Percentiles rank a stretch among this genome's conserved stretches.
Evolutionary conservation across 2,329 filamentous ascomycete genomes (phyloP).

Genomic region (Aspergillus sp.): DNA sequence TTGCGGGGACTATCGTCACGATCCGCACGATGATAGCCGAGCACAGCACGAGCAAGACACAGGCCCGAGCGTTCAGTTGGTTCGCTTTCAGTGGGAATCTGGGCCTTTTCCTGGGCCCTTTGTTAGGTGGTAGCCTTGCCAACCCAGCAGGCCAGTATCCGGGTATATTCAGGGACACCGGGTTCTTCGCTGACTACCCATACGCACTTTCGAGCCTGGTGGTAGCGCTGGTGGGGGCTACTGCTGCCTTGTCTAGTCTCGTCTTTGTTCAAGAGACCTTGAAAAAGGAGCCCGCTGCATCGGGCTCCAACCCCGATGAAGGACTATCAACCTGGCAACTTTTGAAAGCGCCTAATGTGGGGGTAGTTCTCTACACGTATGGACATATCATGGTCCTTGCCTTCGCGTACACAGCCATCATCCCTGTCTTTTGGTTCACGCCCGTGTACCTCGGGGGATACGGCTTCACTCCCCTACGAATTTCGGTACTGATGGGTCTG

Average conservation of each 20-base stretch:
- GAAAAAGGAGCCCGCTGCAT: slow-evolving; percentile 48
- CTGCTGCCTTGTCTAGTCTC: slow-evolving; percentile 51
- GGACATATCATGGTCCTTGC: slow-evolving; percentile 67
- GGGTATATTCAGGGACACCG: slow-evolving; percentile 52
- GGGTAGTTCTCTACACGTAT: slow-evolving; percentile 65
- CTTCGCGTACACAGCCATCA: slow-evolving; percentile 69
- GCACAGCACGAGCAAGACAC: slow-evolving; percentile 66
- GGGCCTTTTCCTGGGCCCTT: slow-evolving; percentile 70
- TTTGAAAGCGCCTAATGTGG: slow-evolving; percentile 56
- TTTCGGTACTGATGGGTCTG: slow-evolving; percentile 65
- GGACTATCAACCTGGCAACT: too few species aligned
- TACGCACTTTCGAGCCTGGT: slow-evolving; percentile 66
- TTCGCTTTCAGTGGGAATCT: slow-evolving; percentile 75
- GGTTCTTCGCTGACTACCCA: slow-evolving; percentile 64
- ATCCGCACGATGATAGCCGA: slow-evolving; percentile 77
- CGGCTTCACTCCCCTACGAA: slow-evolving; percentile 61
- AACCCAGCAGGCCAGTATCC: slow-evolving; percentile 67
- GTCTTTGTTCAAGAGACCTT: slow-evolving; percentile 53
- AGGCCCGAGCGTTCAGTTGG: slow-evolving; percentile 72
- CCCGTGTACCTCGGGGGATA: slow-evolving; percentile 63
- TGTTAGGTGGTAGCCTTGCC: slow-evolving; percentile 65
- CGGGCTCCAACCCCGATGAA: too few species aligned
- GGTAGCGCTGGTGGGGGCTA: slow-evolving; percentile 55
- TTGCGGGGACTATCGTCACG: slow-evolving; percentile 71
- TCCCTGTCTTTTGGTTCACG: slow-evolving; percentile 69